A percentile compares a stretch with the other conserved stretches of the same genome.
Evolutionary conservation across 768 basidiomycete genomes (phyloP).

Genomic region (Mrakia hoshinonis): DNA sequence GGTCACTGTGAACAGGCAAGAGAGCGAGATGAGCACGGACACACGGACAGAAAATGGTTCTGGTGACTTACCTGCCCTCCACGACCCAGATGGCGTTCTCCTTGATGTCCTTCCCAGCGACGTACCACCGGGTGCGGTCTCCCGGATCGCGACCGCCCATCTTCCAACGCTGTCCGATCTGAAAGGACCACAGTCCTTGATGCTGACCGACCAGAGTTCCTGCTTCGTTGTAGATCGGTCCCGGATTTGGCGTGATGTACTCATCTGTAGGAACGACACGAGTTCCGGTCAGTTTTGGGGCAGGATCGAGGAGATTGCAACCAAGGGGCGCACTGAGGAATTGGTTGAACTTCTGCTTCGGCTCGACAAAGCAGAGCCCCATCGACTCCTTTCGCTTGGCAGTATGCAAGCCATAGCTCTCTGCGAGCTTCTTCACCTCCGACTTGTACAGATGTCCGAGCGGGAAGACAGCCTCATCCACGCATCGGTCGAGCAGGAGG

Average conservation of each 20-base stretch:
- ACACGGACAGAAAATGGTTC: neutral
- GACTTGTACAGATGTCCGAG: slow-evolving; percentile 59
- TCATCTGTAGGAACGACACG: slow-evolving; percentile 35
- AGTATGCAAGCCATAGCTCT: slow-evolving; percentile 55
- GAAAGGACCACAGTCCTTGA: slow-evolving; percentile 71
- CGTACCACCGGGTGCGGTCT: slow-evolving; percentile 53
- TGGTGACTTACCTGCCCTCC: slow-evolving; percentile 53
- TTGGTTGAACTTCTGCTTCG: slow-evolving; percentile 58
- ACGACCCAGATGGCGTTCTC: slow-evolving; percentile 68
- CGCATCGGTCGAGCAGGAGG: too few species aligned
- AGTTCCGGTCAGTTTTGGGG: too few species aligned
- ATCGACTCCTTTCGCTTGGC: slow-evolving; percentile 76
- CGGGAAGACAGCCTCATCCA: slow-evolving; percentile 68
- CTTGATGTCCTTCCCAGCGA: slow-evolving; percentile 58
- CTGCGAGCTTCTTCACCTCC: slow-evolving; percentile 65
- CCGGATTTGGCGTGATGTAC: slow-evolving; percentile 55
- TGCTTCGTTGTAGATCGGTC: slow-evolving; percentile 55
- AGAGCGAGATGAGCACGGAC: neutral
- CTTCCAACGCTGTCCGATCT: slow-evolving; percentile 71
- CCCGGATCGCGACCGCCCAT: slow-evolving; percentile 50
- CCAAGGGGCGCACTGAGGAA: slow-evolving; percentile 57
- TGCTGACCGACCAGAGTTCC: slow-evolving; percentile 56
- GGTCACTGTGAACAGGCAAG: neutral
- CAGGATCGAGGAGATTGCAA: too few species aligned
- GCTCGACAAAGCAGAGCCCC: slow-evolving; percentile 90